Evolutionary conservation across 2,329 filamentous ascomycete species (phyloP), one percentile per base, ranked within the genome.

Genomic region (Fusarium nelsonii): DNA sequence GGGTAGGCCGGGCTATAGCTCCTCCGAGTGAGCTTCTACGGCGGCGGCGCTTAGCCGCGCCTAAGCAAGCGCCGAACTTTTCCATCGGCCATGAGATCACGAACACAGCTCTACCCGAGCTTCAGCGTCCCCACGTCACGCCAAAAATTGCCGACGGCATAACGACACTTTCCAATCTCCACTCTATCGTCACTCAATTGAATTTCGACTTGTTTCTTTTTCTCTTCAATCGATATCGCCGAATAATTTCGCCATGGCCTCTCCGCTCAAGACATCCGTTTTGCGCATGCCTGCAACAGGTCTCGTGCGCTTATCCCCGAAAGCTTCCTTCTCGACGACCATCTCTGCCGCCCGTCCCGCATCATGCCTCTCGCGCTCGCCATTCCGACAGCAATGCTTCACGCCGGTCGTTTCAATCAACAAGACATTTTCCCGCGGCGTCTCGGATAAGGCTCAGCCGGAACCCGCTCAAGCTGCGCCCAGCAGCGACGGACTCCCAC

Each of bases 251-350:
- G 20, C 3, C 36, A 78, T 78, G 77, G 72, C 76, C 30, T 75
- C 74, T 23, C 60, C 76, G 40, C 58, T 79, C 32, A 79, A 78
- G 72, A 70, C 75, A 15, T 66, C 78, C 45, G 78, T 76, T 65
- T 63, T 77, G 73, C 75, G 76, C 69, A 74, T 74, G 67, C 76
- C 70, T 16, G 28, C 54, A 16, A 62, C 65, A 44, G 63, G 66
- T 67, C 55, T 77, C 60, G 65, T 72, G 55, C 68, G 73, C 63
- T 72, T 69, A 64, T 56, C 66, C 3, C 65, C 75, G 28, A 74
- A 74, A 69, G 74, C 77, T 60, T 70, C 77, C 45, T 72, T 78
- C 58, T 76, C 76, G 60, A 41, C 39, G 14, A 72, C 74, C 32
- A 60, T 69, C 56, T 46, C 58, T 30, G 51, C 48, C 40, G 45